phyloP scores from a whole-genome alignment of 768 basidiomycete species.

The Gloeopeniophorella convolvens region DNA sequence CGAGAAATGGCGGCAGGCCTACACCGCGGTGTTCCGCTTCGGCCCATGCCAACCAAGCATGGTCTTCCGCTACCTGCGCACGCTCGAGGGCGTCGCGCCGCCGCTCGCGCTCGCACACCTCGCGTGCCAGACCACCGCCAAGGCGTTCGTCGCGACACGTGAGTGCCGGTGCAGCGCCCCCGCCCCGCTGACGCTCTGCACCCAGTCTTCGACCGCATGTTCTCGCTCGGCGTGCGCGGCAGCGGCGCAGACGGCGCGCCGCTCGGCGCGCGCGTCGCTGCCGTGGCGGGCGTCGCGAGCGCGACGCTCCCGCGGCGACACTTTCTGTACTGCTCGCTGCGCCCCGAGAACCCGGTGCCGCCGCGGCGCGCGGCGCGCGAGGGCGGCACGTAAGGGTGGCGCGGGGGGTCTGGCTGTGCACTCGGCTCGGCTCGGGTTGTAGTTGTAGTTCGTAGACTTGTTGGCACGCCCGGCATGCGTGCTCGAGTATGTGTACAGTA shows the following conservation, averaged over 20 bases:
- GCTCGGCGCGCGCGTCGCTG: conserved; percentile 55
- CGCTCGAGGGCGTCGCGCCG: conserved; percentile 86
- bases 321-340: conserved; percentile 77
- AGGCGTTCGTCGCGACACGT: conserved; percentile 84
- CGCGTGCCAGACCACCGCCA: conserved; percentile 82
- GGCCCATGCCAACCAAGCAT: conserved; percentile 87
- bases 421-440: too few species aligned
- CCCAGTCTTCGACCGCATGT: conserved; percentile 85
- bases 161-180: too few species aligned
- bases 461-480: too few species aligned
- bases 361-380: conserved; percentile 5
- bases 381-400: too few species aligned
- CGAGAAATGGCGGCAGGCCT: conserved; percentile 91
- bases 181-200: neutral
- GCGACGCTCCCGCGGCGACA: conserved; percentile 71
- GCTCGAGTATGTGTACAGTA: too few species aligned
- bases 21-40: conserved; percentile 80
- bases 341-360: conserved; percentile 45
- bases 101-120: conserved; percentile 82
- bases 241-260: conserved; percentile 62
- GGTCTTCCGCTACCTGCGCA: conserved; percentile 87
- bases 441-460: too few species aligned
- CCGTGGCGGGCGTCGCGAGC: conserved; percentile 46
- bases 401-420: too few species aligned
- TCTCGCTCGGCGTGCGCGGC: conserved; percentile 76